phyloP scores from a whole-genome alignment of 2,329 filamentous ascomycete species.

The Neophaeococcomyces aloes region DNA sequence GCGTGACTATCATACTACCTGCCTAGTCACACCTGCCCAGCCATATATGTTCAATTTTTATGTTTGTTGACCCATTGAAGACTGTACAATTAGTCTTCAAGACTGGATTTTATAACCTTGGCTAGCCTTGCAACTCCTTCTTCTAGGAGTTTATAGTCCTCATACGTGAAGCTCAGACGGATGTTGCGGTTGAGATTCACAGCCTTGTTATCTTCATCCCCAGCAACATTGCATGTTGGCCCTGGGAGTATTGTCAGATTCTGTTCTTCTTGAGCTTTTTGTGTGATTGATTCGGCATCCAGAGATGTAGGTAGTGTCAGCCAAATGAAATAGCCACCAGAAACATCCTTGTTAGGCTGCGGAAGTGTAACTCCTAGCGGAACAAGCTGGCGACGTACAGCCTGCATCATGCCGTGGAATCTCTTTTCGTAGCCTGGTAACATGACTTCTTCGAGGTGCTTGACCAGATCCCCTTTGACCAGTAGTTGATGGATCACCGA shows the following conservation, averaged over 20 bases:
- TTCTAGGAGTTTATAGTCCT: slow-evolving; percentile 52
- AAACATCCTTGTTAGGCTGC: slow-evolving; percentile 36
- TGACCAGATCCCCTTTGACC: slow-evolving; percentile 41
- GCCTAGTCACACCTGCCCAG: too few species aligned
- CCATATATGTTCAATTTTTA: too few species aligned
- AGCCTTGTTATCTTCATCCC: slow-evolving; percentile 40
- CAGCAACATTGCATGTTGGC: slow-evolving; percentile 56
- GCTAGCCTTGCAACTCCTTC: slow-evolving; percentile 59
- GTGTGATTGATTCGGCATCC: slow-evolving; percentile 45
- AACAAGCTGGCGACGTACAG: slow-evolving; percentile 49
- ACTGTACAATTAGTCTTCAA: slow-evolving; percentile 7
- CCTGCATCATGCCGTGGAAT: slow-evolving; percentile 46
- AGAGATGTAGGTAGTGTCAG: slow-evolving; percentile 49
- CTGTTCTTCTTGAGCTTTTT: slow-evolving; percentile 50
- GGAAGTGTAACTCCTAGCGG: slow-evolving; percentile 52
- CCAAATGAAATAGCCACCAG: slow-evolving; percentile 84
- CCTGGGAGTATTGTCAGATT: slow-evolving; percentile 60
- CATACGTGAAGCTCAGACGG: slow-evolving; percentile 63
- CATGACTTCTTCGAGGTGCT: slow-evolving; percentile 43
- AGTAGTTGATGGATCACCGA: slow-evolving; percentile 48
- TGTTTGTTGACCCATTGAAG: neutral
- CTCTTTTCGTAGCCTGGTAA: slow-evolving; percentile 46
- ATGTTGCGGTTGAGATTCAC: slow-evolving; percentile 50
- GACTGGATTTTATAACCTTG: slow-evolving; percentile 25
- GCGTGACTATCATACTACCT: too few species aligned